Evolutionary conservation across 345 rosid genomes (phyloP).

Genomic region (Rubroshorea leprosula): DNA sequence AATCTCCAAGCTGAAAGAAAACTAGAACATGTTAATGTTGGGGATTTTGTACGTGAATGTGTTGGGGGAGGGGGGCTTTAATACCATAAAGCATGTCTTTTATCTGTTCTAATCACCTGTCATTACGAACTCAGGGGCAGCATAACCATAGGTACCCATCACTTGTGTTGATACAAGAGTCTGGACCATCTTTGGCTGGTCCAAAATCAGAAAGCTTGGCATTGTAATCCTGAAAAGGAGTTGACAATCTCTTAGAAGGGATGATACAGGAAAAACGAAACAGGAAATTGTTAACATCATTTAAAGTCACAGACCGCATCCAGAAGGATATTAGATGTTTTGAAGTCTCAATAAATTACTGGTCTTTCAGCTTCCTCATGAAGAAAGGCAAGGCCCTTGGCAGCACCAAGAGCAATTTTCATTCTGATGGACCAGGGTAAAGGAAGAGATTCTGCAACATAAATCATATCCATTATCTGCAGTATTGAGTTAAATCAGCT

Average conservation of each 20-base stretch:
- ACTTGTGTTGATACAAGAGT: slow-evolving; percentile 34
- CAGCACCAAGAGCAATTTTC: slow-evolving; percentile 39
- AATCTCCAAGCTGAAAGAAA: no score
- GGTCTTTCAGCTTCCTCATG: slow-evolving; percentile 45
- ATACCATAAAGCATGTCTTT: no score
- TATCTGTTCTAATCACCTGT: no score
- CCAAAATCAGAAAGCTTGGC: slow-evolving; percentile 45
- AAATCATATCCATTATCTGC: background rate
- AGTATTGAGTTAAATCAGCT: slow-evolving; percentile 3
- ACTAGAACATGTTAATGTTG: background rate
- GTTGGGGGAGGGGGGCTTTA: no score
- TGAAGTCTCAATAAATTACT: slow-evolving; percentile 43
- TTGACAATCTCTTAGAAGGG: background rate
- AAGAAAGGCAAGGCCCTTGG: slow-evolving; percentile 43
- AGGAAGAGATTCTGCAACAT: slow-evolving; percentile 32
- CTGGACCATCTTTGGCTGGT: slow-evolving; percentile 38
- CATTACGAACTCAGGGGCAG: slow-evolving; percentile 42
- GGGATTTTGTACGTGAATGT: no score
- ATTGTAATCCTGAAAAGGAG: slow-evolving; percentile 26
- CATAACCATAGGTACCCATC: slow-evolving; percentile 39
- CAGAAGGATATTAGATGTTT: slow-evolving; percentile 40
- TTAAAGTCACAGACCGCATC: slow-evolving; percentile 30
- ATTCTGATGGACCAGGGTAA: slow-evolving; percentile 38
- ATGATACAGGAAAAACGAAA: background rate
- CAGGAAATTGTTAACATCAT: background rate